Base-by-base conservation (phyloP, 257 asterid genomes). In the Solanum lignicaule region DNA sequence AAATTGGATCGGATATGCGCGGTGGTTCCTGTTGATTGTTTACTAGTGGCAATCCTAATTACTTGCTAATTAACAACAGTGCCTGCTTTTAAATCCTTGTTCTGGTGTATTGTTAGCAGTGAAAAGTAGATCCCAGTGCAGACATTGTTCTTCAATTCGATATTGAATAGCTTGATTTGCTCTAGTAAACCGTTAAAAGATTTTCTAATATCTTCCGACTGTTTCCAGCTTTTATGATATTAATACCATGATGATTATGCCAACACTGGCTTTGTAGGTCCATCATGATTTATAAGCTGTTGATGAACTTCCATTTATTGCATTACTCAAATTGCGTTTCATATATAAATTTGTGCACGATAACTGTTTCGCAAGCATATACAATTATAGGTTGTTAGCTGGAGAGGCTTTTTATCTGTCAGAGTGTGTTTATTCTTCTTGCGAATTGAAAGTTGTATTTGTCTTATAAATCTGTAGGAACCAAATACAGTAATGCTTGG, bases 401-500 rank as follows among this genome's bases (percentile, higher is more conserved):
- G 23, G 84, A 71, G 46, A 71, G n/a, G 84, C 25, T 36, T 72
- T 55, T 43, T 16, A 39, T 33, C 66, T 48, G 23, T 71, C 39
- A 48, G 52, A 48, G 69, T 71, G 74, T 48, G 76, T 38, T 87
- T 68, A 36, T 9, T 62, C 79, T 83, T 20, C 72, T 65, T 87
- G 69, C n/a, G 13, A 46, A 43, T 39, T 73, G 68, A 83, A 71
- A 68, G 60, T 83, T 29, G 31, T 71, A 3, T 39, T 60, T 29
- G 32, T 38, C 46, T 89, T 25, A 69, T 83, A 71, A 85, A 86
- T 89, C 48, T 79, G 16, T 90, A 94, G 98, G 92, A 90, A 79
- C 87, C 91, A 79, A 62, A 91, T 55, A 87, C 87, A 41, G 93
- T 90, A 65, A 82, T 66, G 73, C 76, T 72, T 90, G 91, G 93